Percentiles rank a stretch among this genome's conserved stretches.
phyloP scores from a whole-genome alignment of 2,329 filamentous ascomycete species.

The Xylaria sp. region DNA sequence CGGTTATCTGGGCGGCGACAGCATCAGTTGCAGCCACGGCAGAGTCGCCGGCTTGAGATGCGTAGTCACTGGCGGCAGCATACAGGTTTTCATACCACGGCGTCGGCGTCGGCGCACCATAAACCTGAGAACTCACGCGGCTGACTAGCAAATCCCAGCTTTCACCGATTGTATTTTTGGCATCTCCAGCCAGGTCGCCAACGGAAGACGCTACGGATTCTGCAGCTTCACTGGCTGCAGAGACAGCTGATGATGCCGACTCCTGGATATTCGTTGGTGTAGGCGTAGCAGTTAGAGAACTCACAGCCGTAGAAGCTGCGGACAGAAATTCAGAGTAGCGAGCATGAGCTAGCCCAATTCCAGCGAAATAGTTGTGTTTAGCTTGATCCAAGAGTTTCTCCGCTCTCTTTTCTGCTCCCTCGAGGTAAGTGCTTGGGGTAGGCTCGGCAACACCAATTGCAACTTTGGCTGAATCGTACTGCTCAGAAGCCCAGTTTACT shows the following conservation, averaged over 20 bases:
- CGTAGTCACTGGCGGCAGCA: slow-evolving; percentile 57
- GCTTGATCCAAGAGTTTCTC: slow-evolving; percentile 72
- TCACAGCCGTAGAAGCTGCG: slow-evolving; percentile 76
- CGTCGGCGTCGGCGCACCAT: slow-evolving; percentile 72
- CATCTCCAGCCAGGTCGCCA: slow-evolving; percentile 59
- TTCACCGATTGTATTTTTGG: slow-evolving; percentile 55
- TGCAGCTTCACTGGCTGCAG: slow-evolving; percentile 61
- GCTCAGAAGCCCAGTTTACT: slow-evolving; percentile 75
- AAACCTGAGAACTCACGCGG: slow-evolving; percentile 75
- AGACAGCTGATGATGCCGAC: slow-evolving; percentile 58
- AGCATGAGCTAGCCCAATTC: slow-evolving; percentile 80
- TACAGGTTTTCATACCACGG: slow-evolving; percentile 64
- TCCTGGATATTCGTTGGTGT: slow-evolving; percentile 67
- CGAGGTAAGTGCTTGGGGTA: slow-evolving; percentile 61
- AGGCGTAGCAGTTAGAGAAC: slow-evolving; percentile 67
- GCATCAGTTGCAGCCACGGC: slow-evolving; percentile 50
- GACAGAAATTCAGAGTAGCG: slow-evolving; percentile 80
- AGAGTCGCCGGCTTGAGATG: slow-evolving; percentile 44
- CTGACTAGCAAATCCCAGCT: slow-evolving; percentile 73
- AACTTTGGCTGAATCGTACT: slow-evolving; percentile 75
- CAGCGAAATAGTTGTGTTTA: slow-evolving; percentile 78
- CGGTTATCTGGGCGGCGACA: slow-evolving; percentile 41
- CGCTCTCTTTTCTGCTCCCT: slow-evolving; percentile 54
- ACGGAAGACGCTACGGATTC: slow-evolving; percentile 58
- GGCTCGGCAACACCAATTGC: slow-evolving; percentile 72